These are phyloP conservation scores for Botrytis paeoniae DNA, from an alignment of 2,329 filamentous ascomycete genomes.

Conservation along the genomic window DNA sequence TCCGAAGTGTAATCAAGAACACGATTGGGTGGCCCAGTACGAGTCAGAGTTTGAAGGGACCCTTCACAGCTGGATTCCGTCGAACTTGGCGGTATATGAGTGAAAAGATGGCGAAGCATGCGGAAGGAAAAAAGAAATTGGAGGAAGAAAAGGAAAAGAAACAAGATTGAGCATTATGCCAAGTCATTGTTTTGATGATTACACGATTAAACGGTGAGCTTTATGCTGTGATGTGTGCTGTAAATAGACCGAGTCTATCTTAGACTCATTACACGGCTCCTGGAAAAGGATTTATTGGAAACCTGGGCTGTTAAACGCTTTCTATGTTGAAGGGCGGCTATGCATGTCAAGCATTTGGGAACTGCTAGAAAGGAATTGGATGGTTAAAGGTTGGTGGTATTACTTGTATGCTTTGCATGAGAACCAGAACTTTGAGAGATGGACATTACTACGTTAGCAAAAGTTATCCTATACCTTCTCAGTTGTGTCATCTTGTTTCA, in stretches of 20 bases:
- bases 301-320: neutral
- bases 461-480: neutral
- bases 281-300: neutral
- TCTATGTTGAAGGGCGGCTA: neutral
- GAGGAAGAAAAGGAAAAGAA: conserved; percentile 13
- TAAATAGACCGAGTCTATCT: conserved; percentile 11
- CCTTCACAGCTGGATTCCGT: conserved; percentile 71
- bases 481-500: neutral
- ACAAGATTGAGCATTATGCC: conserved; percentile 7
- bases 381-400: neutral
- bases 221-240: conserved; percentile 11
- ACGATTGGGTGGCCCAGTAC: conserved; percentile 93
- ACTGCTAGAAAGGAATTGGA: conserved; percentile 6
- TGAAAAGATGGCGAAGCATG: conserved; percentile 74
- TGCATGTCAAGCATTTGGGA: conserved; percentile 1
- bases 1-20: conserved; percentile 75
- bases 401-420: neutral
- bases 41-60: conserved; percentile 79
- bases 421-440: neutral
- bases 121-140: conserved; percentile 36
- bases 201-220: conserved; percentile 7
- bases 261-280: conserved; percentile 9
- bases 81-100: conserved; percentile 72
- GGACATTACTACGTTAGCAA: conserved; percentile 3
- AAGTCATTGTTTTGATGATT: neutral